Percentiles rank a stretch among this genome's conserved stretches.
Evolutionary conservation across 2,329 filamentous ascomycete genomes (phyloP).

Genomic region (Leptographium lundbergii): DNA sequence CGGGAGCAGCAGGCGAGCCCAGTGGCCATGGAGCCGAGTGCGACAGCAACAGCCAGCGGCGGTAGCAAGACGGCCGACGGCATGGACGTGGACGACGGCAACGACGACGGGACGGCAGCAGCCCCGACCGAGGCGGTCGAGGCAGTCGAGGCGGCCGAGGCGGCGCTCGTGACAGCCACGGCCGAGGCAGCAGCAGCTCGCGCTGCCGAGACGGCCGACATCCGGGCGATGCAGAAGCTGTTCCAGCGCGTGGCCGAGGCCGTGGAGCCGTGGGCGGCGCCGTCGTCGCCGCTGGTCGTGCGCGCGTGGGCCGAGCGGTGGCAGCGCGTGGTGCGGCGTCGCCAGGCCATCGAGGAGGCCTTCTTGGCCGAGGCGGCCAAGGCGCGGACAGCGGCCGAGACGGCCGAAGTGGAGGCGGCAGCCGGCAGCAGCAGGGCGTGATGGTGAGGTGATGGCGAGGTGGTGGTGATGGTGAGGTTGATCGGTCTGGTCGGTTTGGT

Average conservation of each 20-base stretch:
- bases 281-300: constrained; percentile 44
- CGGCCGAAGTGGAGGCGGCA: neutral
- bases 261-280: constrained; percentile 54
- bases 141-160: constrained; percentile 9
- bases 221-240: constrained; percentile 61
- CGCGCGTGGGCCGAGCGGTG: constrained; percentile 75
- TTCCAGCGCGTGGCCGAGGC: constrained; percentile 74
- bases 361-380: constrained; percentile 31
- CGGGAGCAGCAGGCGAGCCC: constrained; percentile 27
- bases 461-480: too few relatives aligned
- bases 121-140: constrained; percentile 24
- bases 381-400: constrained; percentile 2
- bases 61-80: constrained; percentile 15
- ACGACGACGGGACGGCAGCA: neutral
- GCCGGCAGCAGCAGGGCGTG: neutral
- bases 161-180: constrained; percentile 20
- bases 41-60: neutral
- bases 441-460: neutral
- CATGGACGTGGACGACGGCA: constrained; percentile 26
- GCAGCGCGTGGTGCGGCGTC: constrained; percentile 72
- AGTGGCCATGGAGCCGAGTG: neutral
- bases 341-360: constrained; percentile 75
- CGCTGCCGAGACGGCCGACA: constrained; percentile 56
- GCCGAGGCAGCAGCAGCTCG: constrained; percentile 28
- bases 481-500: too few relatives aligned